Percentiles rank a stretch among this genome's conserved stretches.
phyloP scores from a whole-genome alignment of 106 monocot species.

The Dendrobium catenatum region DNA sequence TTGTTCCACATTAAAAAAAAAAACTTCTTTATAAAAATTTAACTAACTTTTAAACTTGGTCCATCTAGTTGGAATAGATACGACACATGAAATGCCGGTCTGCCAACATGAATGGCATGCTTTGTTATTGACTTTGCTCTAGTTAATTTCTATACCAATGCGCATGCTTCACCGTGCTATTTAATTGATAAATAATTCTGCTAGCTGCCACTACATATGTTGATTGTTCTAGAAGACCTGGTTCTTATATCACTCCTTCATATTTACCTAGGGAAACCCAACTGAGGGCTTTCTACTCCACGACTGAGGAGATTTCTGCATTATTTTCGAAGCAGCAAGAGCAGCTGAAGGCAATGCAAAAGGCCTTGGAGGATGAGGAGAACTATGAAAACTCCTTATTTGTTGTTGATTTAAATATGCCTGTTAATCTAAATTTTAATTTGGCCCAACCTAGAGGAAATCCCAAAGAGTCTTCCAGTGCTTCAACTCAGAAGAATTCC shows the following conservation, averaged over 20 bases:
- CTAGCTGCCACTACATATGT: too few relatives aligned
- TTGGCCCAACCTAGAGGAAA: background rate
- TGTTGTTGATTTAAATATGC: conserved; percentile 27
- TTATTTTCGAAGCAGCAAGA: conserved; percentile 91
- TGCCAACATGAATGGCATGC: too few relatives aligned
- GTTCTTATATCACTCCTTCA: background rate
- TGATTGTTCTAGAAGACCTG: background rate
- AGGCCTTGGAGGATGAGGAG: conserved; percentile 87
- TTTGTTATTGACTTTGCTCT: too few relatives aligned
- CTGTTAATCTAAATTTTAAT: conserved; percentile 6
- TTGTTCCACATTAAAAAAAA: too few relatives aligned
- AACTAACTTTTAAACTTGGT: too few relatives aligned
- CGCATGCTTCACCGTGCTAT: too few relatives aligned
- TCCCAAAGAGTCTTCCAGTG: conserved; percentile 24
- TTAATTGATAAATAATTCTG: too few relatives aligned
- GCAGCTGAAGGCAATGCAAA: conserved; percentile 97
- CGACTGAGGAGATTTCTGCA: conserved; percentile 86
- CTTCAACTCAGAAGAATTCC: conserved; percentile 27
- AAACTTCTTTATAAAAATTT: too few relatives aligned
- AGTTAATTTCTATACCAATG: too few relatives aligned
- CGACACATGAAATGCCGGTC: too few relatives aligned
- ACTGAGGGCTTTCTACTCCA: conserved; percentile 90
- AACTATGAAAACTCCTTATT: conserved; percentile 51
- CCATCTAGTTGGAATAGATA: too few relatives aligned
- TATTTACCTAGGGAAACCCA: conserved; percentile 76